Percentiles rank a stretch among this genome's conserved stretches.
Evolutionary conservation across 345 rosid species (phyloP).

Genomic region (Turritis glabra): DNA sequence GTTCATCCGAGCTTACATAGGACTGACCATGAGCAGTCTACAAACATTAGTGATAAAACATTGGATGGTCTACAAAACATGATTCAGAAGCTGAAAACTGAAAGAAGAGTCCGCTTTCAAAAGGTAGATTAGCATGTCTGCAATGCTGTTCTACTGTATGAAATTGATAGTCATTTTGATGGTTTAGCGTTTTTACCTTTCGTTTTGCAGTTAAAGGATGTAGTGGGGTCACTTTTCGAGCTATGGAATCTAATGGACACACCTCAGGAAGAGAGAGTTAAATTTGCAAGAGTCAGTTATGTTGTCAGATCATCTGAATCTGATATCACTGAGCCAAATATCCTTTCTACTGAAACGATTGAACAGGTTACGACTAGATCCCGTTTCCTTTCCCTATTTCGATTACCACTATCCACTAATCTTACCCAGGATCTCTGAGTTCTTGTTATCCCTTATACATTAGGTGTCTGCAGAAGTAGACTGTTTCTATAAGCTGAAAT

Average conservation of each 20-base stretch:
- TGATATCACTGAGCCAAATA: conserved; percentile 61
- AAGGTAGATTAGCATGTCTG: conserved; percentile 50
- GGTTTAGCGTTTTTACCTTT: background rate
- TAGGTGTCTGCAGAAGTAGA: conserved; percentile 93
- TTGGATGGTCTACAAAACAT: conserved; percentile 77
- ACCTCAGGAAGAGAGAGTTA: conserved; percentile 58
- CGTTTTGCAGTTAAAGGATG: conserved; percentile 69
- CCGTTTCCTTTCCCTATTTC: background rate
- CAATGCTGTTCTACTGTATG: background rate
- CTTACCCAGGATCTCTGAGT: conserved; percentile 15
- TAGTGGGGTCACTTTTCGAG: conserved; percentile 55
- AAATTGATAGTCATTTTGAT: background rate
- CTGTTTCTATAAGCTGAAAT: conserved; percentile 70
- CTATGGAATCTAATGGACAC: conserved; percentile 97
- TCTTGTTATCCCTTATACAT: background rate
- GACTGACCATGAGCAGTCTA: conserved; percentile 64
- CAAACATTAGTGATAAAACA: conserved; percentile 74
- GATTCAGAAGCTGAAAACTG: conserved; percentile 62
- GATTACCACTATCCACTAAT: background rate
- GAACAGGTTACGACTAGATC: conserved; percentile 56
- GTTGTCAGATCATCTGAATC: conserved; percentile 65
- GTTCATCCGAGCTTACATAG: conserved; percentile 90
- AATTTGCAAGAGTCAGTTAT: conserved; percentile 55
- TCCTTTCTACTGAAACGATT: conserved; percentile 69
- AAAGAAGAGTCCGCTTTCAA: conserved; percentile 64